Base-by-base conservation (phyloP, 148 eudicot species). In the Silene latifolia region DNA sequence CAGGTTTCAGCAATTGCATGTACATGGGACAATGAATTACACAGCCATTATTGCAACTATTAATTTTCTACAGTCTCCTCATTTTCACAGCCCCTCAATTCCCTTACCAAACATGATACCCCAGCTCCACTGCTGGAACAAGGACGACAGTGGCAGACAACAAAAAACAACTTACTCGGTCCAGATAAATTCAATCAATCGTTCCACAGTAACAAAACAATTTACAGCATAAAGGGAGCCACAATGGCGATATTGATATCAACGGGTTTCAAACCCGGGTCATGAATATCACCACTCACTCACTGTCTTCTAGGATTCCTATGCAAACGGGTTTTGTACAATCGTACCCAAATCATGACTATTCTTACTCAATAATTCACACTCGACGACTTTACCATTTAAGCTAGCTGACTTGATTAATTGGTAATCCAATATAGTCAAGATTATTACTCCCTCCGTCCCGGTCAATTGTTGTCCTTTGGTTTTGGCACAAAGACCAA, bases 1-100 rank as follows among this genome's bases (percentile, higher is more conserved):
- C 17, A 74, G 7, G 42, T 60, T 68, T n/a, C 53, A 62, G 63
- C 32, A 71, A 29, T 66, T 76, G 67, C 79, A 80, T 80, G 70
- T 75, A 76, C 54, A 65, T 71, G 79, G 54, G 44, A 56, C 39
- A 29, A 20, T 44, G 57, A 17, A 44, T 46, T 71, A 21, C 21
- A 51, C 72, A 19, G 62, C 10, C 62, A 64, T 44, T 64, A 63
- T 8, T 39, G n/a, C 53, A 54, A 29, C 62, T 73, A 71, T 63
- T 42, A 57, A 64, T 54, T 61, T 70, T 70, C 69, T n/a, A 61
- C 54, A 51, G 11, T 48, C 71, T 3, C 60, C 44, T 53, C 42
- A 70, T 70, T 54, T 51, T 70, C 58, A 69, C 27, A 46, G 17
- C 51, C 54, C 20, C 59, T 20, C 25, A 44, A 58, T 42, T 39